These are phyloP conservation scores for Trichoderma gracile DNA, from an alignment of 2,329 filamentous ascomycete genomes.

Conservation along the genomic window DNA sequence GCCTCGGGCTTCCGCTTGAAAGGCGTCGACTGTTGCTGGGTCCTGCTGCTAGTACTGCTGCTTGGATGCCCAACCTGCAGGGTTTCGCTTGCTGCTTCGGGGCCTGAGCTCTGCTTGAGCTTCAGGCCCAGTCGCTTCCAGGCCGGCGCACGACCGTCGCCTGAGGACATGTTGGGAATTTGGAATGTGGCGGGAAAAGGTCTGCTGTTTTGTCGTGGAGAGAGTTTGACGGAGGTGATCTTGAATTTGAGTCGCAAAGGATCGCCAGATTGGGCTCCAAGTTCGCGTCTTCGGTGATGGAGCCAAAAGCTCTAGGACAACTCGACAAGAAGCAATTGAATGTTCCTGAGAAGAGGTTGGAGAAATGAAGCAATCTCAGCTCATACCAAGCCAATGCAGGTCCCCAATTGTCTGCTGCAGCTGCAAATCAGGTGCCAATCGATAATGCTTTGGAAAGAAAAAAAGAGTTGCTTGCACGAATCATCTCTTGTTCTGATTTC, in stretches of 20 bases:
- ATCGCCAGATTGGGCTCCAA: not conserved
- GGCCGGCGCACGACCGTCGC: slow-evolving; percentile 52
- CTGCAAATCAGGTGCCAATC: slow-evolving; percentile 8
- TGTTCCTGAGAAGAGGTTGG: not conserved
- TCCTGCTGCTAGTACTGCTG: slow-evolving; percentile 38
- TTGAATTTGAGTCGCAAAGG: not conserved
- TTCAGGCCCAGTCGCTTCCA: slow-evolving; percentile 66
- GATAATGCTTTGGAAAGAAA: not conserved
- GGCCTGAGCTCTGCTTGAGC: slow-evolving; percentile 50
- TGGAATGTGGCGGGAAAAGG: slow-evolving; percentile 18
- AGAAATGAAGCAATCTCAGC: not conserved
- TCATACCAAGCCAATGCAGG: slow-evolving; percentile 17
- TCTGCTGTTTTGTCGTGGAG: slow-evolving; percentile 12
- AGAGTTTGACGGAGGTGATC: not conserved
- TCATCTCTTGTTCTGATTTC: slow-evolving; percentile 17
- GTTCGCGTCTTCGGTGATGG: slow-evolving; percentile 11
- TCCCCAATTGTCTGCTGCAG: slow-evolving; percentile 13
- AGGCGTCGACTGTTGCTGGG: slow-evolving; percentile 30
- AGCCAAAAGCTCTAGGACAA: not conserved
- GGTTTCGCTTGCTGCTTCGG: slow-evolving; percentile 36
- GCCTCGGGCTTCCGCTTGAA: slow-evolving; percentile 45
- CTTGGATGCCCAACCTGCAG: slow-evolving; percentile 43
- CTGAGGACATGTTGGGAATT: slow-evolving; percentile 45
- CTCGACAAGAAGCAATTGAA: not conserved
- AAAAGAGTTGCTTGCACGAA: slow-evolving; percentile 17